Evolutionary conservation across 805 yeast genomes (phyloP).

Genomic region (Ogataea glucozyma): DNA sequence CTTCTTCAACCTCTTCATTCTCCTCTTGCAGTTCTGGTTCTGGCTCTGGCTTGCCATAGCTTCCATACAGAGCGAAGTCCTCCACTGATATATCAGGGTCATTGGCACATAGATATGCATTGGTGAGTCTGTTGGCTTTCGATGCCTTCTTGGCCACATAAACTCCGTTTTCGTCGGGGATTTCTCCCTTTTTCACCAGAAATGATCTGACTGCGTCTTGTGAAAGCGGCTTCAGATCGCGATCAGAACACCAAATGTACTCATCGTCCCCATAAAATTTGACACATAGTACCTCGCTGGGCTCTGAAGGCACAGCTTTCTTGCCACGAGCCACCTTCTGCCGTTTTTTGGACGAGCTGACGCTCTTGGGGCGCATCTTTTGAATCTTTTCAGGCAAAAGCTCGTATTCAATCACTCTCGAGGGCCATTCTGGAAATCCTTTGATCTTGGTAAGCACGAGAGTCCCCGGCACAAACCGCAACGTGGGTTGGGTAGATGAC

Average conservation of each 20-base stretch:
- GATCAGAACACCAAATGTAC: slow-evolving; percentile 61
- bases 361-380: slow-evolving; percentile 49
- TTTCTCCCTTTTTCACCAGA: slow-evolving; percentile 31
- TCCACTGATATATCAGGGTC: slow-evolving; percentile 48
- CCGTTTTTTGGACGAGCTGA: slow-evolving; percentile 30
- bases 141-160: slow-evolving; percentile 57
- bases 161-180: slow-evolving; percentile 37
- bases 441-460: slow-evolving; percentile 77
- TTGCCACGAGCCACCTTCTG: slow-evolving; percentile 15
- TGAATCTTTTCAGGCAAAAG: slow-evolving; percentile 59
- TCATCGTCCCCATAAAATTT: slow-evolving; percentile 73
- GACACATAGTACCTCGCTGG: slow-evolving; percentile 46
- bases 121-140: slow-evolving; percentile 27
- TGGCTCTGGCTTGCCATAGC: slow-evolving; percentile 38
- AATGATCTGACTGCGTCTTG: slow-evolving; percentile 41
- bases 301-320: slow-evolving; percentile 19
- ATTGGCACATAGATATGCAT: slow-evolving; percentile 33
- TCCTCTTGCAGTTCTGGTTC: too few species aligned
- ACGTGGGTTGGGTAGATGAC: slow-evolving; percentile 1
- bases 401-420: slow-evolving; percentile 66
- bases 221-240: slow-evolving; percentile 51
- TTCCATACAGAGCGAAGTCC: slow-evolving; percentile 44
- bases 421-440: slow-evolving; percentile 92
- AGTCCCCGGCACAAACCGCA: slow-evolving; percentile 42
- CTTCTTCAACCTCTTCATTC: slow-evolving; percentile 15